Conservation (phyloP, 2,329 filamentous ascomycete genomes). For the Neonectria neomacrospora region DNA sequence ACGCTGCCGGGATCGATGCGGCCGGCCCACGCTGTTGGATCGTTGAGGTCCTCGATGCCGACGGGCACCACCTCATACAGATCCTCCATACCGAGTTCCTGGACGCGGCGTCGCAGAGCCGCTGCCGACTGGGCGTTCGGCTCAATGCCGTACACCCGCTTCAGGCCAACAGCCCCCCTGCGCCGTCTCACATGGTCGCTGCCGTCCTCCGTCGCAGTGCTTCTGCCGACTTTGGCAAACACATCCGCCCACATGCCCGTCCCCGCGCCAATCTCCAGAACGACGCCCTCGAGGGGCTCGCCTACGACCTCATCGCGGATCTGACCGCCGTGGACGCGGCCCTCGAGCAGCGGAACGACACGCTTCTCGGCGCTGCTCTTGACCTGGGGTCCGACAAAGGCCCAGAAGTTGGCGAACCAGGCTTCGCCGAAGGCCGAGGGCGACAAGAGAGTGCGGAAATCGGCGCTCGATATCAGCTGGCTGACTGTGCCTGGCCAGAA, state of each 20-base stretch:
- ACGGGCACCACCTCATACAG: conserved; percentile 71
- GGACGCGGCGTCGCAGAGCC: conserved; percentile 58
- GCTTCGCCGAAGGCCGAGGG: conserved; percentile 55
- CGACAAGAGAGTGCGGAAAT: conserved; percentile 54
- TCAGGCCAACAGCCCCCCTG: conserved; percentile 45
- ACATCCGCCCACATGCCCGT: conserved; percentile 69
- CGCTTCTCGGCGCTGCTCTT: conserved; percentile 53
- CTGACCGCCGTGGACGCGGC: conserved; percentile 54
- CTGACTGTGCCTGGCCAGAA: conserved; percentile 64
- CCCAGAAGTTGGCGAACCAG: conserved; percentile 74
- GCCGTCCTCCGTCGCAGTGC: conserved; percentile 20
- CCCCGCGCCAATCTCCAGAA: conserved; percentile 72
- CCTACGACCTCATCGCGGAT: conserved; percentile 48
- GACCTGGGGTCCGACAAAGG: conserved; percentile 61
- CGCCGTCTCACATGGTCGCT: conserved; percentile 37
- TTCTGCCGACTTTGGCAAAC: conserved; percentile 52
- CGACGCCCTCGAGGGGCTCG: conserved; percentile 59
- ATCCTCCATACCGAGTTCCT: conserved; percentile 63
- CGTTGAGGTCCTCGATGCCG: conserved; percentile 68
- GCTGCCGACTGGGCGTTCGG: conserved; percentile 67
- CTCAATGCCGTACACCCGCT: conserved; percentile 71
- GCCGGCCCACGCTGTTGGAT: conserved; percentile 55
- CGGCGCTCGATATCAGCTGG: conserved; percentile 50
- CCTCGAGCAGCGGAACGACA: conserved; percentile 66
- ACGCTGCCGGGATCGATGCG: conserved; percentile 62